These are phyloP conservation scores for Mortierella alpina DNA, from an alignment of 192 early-diverging fungal species.

Conservation along the genomic window DNA sequence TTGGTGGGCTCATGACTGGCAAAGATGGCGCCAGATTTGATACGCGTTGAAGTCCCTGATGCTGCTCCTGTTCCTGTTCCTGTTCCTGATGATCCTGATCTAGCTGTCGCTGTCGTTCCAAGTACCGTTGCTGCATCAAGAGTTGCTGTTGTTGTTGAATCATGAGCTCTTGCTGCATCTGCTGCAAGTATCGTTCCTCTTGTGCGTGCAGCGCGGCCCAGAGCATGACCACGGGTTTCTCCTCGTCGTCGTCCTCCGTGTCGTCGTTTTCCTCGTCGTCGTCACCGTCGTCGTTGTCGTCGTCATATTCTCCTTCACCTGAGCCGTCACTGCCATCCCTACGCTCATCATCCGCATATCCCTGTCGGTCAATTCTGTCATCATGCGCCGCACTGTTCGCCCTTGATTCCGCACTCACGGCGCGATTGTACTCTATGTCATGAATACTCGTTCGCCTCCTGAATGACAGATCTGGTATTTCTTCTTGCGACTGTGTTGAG, in stretches of 20 bases:
- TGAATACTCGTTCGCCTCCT: conserved; percentile 35
- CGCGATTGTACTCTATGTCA: conserved; percentile 44
- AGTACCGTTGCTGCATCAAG: neutral
- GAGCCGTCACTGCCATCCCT: too few relatives aligned
- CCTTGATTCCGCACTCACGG: conserved; percentile 16
- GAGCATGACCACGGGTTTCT: conserved; percentile 36
- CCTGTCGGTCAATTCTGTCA: neutral
- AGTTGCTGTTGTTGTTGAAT: conserved; percentile 23
- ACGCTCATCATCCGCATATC: neutral
- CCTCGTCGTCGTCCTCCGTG: conserved; percentile 10
- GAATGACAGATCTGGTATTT: conserved; percentile 9
- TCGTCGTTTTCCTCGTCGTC: neutral
- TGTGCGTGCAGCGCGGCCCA: conserved; percentile 44
- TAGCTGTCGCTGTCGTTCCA: conserved; percentile 5
- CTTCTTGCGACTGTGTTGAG: neutral
- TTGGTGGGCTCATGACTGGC: neutral
- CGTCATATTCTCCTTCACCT: neutral
- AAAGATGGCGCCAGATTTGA: neutral
- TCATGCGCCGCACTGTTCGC: neutral
- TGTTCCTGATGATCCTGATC: conserved; percentile 7
- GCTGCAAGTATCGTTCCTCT: conserved; percentile 44
- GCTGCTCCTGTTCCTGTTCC: conserved; percentile 9
- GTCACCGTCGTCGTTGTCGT: conserved; percentile 3
- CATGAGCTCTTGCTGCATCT: conserved; percentile 39
- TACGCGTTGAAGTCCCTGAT: neutral